Evolutionary conservation across 1,284 basidiomycete genomes (phyloP), one percentile per base, ranked within the genome.

Genomic region (Caloboletus inedulis): DNA sequence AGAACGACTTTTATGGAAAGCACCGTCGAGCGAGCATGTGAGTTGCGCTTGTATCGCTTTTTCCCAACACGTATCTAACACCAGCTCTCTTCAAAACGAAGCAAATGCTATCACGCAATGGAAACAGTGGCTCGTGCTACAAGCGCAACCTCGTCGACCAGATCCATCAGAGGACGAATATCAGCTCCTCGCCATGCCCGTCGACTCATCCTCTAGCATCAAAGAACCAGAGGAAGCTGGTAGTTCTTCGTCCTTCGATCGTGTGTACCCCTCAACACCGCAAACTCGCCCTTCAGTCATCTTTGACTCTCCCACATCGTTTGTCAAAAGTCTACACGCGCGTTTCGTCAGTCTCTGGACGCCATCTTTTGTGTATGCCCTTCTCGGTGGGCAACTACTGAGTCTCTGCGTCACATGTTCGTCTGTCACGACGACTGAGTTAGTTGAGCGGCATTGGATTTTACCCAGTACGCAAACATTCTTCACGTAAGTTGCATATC

Each of bases 381-480:
- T 66, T n/a, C 56, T 66, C 18, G 67, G 65, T 7, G 64, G 64
- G 7, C 64, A 66, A 33, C 3, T 69, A 7, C 36, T 66, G 40
- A 66, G 64, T 33, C 33, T 66, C 33, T 42, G 25, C 4, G 16
- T 66, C 40, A 66, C 64, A 7, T 68, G 62, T 35, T 42, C 53
- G 4, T 69, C 64, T 8, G 84, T 91, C 18, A 83, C 84, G 44
- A 91, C 88, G 2, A 87, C 87, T 4, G 82, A 87, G 67, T 74
- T 92, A 34, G 80, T 84, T 10, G 74, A 68, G 21, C 72, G 85
- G 41, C 79, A 81, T 61, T 92, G 89, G 86, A 66, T 76, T 9
- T 68, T 92, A 50, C 84, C 91, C 2, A 85, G 87, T 10, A 91
- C 89, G 0, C 90, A 92, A 65, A 85, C 79, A 9, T 82, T 86